A percentile compares a stretch with the other conserved stretches of the same genome.
These are phyloP conservation scores for Cladophialophora yegresii DNA, from an alignment of 2,329 filamentous ascomycete genomes.

Conservation along the genomic window DNA sequence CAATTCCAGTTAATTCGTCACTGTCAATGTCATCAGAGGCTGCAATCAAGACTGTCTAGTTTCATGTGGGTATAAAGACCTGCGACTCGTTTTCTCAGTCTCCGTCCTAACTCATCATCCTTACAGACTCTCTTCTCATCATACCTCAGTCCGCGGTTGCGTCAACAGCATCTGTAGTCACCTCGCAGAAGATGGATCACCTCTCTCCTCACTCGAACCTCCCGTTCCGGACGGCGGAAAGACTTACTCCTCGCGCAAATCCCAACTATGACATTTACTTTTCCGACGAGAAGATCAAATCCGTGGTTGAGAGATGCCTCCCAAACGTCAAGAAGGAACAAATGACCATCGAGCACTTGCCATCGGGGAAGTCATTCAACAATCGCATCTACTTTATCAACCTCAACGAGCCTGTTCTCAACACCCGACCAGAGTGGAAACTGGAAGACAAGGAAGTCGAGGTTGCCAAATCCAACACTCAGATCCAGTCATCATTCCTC, in stretches of 20 bases:
- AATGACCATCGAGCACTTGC: conserved; percentile 24
- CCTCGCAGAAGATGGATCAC: conserved; percentile 3
- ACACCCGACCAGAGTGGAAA: conserved; percentile 15
- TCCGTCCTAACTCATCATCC: neutral
- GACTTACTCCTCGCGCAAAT: conserved; percentile 24
- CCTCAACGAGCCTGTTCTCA: conserved; percentile 18
- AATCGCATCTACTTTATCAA: conserved; percentile 35
- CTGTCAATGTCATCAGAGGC: neutral
- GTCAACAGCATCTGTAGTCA: neutral
- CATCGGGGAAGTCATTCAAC: conserved; percentile 33
- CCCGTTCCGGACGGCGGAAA: conserved; percentile 5
- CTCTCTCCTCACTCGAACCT: neutral
- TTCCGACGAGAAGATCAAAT: conserved; percentile 28
- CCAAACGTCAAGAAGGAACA: conserved; percentile 25
- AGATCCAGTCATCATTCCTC: conserved; percentile 17
- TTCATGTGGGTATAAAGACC: conserved; percentile 10
- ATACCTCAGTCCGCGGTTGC: neutral
- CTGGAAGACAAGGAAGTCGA: conserved; percentile 10
- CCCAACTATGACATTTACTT: conserved; percentile 33
- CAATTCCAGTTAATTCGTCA: neutral
- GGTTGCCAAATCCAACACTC: conserved; percentile 3
- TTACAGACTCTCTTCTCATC: neutral
- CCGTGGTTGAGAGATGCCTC: conserved; percentile 24
- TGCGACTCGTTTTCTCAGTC: neutral
- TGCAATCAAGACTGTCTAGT: conserved; percentile 12